These are phyloP conservation scores for Penicillium arizonense DNA, from an alignment of 495 filamentous ascomycete species.

Conservation along the genomic window DNA sequence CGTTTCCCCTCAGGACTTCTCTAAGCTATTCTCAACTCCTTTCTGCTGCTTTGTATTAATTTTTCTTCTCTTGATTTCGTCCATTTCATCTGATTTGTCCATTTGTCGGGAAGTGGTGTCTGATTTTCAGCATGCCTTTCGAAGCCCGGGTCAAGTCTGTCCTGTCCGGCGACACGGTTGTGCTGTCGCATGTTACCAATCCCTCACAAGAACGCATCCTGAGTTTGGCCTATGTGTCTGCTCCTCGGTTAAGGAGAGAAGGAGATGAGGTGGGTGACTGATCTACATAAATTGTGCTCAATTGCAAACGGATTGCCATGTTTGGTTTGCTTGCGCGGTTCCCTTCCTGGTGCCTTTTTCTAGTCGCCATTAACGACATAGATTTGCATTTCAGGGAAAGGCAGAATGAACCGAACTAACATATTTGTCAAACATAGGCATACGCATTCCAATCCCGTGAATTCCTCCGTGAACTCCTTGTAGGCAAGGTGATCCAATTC, in stretches of 20 bases:
- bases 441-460: constrained; percentile 93
- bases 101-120: constrained; percentile 16
- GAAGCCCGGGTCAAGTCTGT: constrained; percentile 90
- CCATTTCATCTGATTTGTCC: constrained; percentile 14
- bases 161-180: constrained; percentile 85
- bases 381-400: neutral
- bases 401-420: neutral
- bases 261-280: constrained; percentile 71
- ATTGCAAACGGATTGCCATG: neutral
- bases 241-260: constrained; percentile 81
- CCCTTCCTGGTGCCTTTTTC: neutral
- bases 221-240: constrained; percentile 87
- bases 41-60: constrained; percentile 16
- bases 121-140: constrained; percentile 38
- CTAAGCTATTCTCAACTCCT: constrained; percentile 16
- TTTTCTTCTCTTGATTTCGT: constrained; percentile 14
- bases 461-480: constrained; percentile 75
- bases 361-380: neutral
- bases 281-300: constrained; percentile 1
- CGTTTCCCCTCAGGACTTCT: constrained; percentile 23
- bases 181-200: constrained; percentile 75
- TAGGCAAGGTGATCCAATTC: constrained; percentile 87
- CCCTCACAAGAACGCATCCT: constrained; percentile 75
- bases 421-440: constrained; percentile 43
- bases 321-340: neutral